Base-by-base conservation (phyloP, 2,329 filamentous ascomycete species). In the Botrytis deweyae region DNA sequence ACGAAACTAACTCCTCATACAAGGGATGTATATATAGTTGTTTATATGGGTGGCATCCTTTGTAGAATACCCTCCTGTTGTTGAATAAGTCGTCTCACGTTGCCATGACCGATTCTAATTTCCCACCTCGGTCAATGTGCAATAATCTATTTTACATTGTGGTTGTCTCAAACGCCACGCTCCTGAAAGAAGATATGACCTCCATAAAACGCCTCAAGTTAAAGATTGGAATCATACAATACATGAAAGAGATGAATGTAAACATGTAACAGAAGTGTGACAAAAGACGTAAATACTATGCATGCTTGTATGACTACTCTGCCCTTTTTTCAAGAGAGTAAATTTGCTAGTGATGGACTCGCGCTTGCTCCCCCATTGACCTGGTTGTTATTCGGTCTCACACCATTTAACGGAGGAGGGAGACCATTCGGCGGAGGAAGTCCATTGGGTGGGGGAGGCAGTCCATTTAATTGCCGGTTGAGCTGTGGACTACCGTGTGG, bases 341-440 rank as follows among this genome's bases (percentile, higher is more conserved):
- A 82, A 79, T 95, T 94, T 78, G 90, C 89, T 75, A 95, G 82
- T 16, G 92, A 94, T 18, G 92, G 92, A 79, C 90, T 94, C 25
- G 92, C 91, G 79, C 92, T 94, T 6, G 92, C 92, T n/a, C 91
- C 91, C 69, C 87, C 88, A 44, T 86, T 83, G 46, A 86, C 84
- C 66, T 87, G 84, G 33, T 75, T 81, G 67, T 88, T 86, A 70
- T 80, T 78, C 70, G 83, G 79, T 65, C 82, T 73, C 44, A 80
- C 75, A 14, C 78, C 77, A 70, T 80, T 82, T 40, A 73, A 77
- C 65, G 77, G 81, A 77, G 46, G 71, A 10, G 65, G 62, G 44
- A 73, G 80, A 78, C 72, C 49, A 55, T 80, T 82, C 42, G 73
- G 77, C 76, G 46, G 71, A 18, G 66, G 63, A 49, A 73, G 80